phyloP scores from a whole-genome alignment of 2,329 filamentous ascomycete species.

The Ambrosiella beaveri region DNA sequence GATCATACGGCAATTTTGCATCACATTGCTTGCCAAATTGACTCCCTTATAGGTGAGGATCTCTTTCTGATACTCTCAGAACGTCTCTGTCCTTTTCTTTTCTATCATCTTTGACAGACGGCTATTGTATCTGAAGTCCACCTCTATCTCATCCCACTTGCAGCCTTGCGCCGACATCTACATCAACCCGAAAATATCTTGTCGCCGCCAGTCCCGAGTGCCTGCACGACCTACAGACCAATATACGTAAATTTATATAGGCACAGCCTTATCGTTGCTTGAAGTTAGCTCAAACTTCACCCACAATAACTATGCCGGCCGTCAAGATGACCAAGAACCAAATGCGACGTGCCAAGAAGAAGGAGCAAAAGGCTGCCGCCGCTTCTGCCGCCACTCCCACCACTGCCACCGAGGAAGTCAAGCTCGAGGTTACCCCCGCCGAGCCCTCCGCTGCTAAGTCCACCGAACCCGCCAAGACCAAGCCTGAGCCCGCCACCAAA shows the following conservation, averaged over 20 bases:
- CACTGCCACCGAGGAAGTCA: neutral
- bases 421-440: conserved; percentile 1
- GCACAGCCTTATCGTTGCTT: neutral
- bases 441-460: conserved; percentile 10
- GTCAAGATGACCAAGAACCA: conserved; percentile 85
- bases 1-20: too few relatives aligned
- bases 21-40: too few relatives aligned
- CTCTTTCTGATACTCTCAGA: too few relatives aligned
- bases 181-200: neutral
- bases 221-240: neutral
- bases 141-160: neutral
- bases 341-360: conserved; percentile 82
- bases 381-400: neutral
- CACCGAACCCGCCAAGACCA: conserved; percentile 9
- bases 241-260: neutral
- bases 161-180: neutral
- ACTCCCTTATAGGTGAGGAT: too few relatives aligned
- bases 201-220: neutral
- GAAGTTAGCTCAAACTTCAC: neutral
- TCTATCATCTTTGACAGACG: too few relatives aligned
- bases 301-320: conserved; percentile 34
- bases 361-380: conserved; percentile 59
- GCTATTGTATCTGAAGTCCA: neutral
- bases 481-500: neutral
- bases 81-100: too few relatives aligned